A percentile compares a stretch with the other conserved stretches of the same genome.
Evolutionary conservation across 352 stramenopile genomes (phyloP).

Genomic region (Globisporangium mamillatum): DNA sequence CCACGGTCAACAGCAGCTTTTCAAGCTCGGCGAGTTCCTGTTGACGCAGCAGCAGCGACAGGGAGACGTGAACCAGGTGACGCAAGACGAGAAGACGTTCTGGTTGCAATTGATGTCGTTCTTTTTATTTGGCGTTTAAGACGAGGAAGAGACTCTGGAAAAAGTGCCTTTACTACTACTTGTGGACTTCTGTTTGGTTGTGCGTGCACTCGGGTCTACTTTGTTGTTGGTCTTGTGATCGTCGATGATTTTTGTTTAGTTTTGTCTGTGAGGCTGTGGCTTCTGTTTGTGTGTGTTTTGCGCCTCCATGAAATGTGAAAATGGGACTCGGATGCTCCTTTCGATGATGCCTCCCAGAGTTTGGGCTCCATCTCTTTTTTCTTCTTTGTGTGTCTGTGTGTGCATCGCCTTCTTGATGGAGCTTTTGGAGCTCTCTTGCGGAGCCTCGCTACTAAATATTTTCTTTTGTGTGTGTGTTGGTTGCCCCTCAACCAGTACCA

Average conservation of each 20-base stretch:
- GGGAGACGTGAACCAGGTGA: background rate
- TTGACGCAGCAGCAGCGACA: background rate
- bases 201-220: background rate
- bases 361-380: background rate
- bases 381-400: background rate
- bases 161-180: background rate
- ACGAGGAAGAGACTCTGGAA: slow-evolving; percentile 1
- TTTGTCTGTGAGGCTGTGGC: background rate
- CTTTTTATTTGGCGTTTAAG: slow-evolving; percentile 44
- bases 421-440: background rate
- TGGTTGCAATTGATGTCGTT: slow-evolving; percentile 64
- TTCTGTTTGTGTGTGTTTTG: background rate
- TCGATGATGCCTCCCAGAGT: background rate
- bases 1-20: background rate
- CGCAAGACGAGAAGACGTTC: slow-evolving; percentile 35
- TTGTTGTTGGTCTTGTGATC: background rate
- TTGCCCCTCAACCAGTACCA: background rate
- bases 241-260: background rate
- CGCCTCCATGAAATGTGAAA: background rate
- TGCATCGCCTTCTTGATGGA: background rate
- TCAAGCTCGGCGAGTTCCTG: slow-evolving; percentile 7
- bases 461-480: slow-evolving; percentile 17
- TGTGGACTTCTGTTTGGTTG: background rate
- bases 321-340: background rate
- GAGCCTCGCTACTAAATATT: slow-evolving; percentile 25